phyloP scores from a whole-genome alignment of 2,329 filamentous ascomycete species.

The Aspergillus alliaceus region DNA sequence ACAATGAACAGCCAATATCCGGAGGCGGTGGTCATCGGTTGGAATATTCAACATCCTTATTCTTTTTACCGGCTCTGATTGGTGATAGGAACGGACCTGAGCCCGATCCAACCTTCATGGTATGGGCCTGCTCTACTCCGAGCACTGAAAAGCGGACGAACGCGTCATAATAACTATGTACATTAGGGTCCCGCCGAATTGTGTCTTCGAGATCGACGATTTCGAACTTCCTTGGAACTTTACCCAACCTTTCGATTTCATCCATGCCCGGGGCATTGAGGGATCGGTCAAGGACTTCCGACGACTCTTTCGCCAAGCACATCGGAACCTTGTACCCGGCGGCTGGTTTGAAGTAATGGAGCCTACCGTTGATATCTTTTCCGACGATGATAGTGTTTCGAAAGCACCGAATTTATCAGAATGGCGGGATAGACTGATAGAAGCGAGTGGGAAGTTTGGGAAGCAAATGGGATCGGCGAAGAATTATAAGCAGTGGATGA shows the following conservation, averaged over 20 bases:
- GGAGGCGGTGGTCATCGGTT: conserved; percentile 19
- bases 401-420: conserved; percentile 27
- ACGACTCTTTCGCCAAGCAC: conserved; percentile 25
- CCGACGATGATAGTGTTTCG: conserved; percentile 30
- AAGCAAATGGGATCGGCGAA: conserved; percentile 36
- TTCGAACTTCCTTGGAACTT: conserved; percentile 28
- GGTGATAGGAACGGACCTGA: conserved; percentile 27
- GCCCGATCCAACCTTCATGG: conserved; percentile 28
- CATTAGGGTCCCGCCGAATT: conserved; percentile 30
- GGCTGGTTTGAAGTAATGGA: conserved; percentile 53
- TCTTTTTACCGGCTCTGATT: background rate
- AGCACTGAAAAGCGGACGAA: background rate
- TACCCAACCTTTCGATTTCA: conserved; percentile 25
- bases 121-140: conserved; percentile 6
- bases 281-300: conserved; percentile 24
- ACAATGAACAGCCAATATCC: conserved; percentile 23
- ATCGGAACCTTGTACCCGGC: conserved; percentile 45
- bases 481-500: conserved; percentile 44
- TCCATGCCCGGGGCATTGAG: conserved; percentile 27
- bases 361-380: conserved; percentile 28
- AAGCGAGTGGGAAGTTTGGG: conserved; percentile 33
- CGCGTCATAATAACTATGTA: background rate
- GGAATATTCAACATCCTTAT: background rate
- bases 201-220: conserved; percentile 30
- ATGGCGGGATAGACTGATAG: conserved; percentile 26